phyloP scores from a whole-genome alignment of 805 yeast genomes.

The Tetrapisispora namnaoensis region DNA sequence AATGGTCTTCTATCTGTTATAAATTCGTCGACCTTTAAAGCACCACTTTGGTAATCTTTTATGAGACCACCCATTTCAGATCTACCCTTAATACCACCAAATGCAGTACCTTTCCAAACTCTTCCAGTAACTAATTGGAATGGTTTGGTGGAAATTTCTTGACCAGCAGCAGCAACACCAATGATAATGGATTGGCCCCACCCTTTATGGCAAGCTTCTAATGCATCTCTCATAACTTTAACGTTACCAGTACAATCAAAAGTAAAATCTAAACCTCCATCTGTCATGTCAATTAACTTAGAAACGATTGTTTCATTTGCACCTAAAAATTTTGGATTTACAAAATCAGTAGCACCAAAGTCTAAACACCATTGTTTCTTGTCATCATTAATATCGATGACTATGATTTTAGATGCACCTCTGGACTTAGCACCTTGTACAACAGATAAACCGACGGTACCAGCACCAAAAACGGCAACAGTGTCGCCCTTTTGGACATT shows the following conservation, averaged over 20 bases:
- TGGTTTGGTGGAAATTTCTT: constrained; percentile 94
- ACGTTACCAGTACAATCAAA: constrained; percentile 98
- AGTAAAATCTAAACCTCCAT: constrained; percentile 94
- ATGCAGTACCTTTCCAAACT: constrained; percentile 99
- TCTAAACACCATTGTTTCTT: constrained; percentile 79
- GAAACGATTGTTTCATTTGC: constrained; percentile 72
- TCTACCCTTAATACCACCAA: constrained; percentile 98
- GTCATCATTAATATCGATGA: constrained; percentile 75
- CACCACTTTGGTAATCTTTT: constrained; percentile 72
- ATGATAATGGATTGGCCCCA: constrained; percentile 95
- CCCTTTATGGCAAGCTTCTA: constrained; percentile 97
- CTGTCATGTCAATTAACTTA: constrained; percentile 78
- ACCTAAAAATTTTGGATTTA: constrained; percentile 72
- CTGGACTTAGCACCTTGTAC: constrained; percentile 88
- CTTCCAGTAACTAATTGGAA: constrained; percentile 98
- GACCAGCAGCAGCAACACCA: constrained; percentile 98
- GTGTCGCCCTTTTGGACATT: constrained; percentile 78
- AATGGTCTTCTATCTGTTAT: constrained; percentile 83
- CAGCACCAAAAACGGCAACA: constrained; percentile 96
- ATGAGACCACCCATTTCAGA: constrained; percentile 87
- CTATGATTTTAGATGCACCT: constrained; percentile 73
- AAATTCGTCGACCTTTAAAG: constrained; percentile 85
- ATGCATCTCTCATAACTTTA: constrained; percentile 88
- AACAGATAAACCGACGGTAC: constrained; percentile 93
- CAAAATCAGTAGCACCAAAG: constrained; percentile 93